These are phyloP conservation scores for Avena atlantica DNA, from an alignment of 176 grass and related monocot species.

Conservation along the genomic window DNA sequence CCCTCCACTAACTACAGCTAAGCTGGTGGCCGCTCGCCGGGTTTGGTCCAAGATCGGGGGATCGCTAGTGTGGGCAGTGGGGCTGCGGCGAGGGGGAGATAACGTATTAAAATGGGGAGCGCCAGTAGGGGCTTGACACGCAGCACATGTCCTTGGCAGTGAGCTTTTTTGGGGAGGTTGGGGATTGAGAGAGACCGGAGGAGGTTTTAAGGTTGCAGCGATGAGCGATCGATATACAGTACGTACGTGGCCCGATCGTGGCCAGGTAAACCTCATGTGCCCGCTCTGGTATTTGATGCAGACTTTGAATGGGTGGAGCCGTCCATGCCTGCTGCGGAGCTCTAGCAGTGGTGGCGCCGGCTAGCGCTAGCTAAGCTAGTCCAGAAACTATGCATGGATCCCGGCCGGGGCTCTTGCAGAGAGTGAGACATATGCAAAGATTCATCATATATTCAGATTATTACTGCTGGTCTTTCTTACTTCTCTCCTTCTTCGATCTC, in stretches of 20 bases:
- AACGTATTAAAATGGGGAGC: conserved; percentile 50
- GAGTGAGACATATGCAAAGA: too few species aligned
- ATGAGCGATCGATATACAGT: neutral
- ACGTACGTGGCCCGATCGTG: conserved; percentile 26
- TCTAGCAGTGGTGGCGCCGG: too few species aligned
- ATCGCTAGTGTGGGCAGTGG: conserved; percentile 26
- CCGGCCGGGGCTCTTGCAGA: too few species aligned
- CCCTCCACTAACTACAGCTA: neutral
- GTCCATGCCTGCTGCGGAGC: neutral
- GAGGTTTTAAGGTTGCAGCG: conserved; percentile 13
- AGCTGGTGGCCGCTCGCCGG: conserved; percentile 29
- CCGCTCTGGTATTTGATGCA: neutral
- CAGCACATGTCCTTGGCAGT: conserved; percentile 44
- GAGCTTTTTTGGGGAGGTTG: neutral
- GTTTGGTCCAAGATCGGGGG: conserved; percentile 15
- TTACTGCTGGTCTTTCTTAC: too few species aligned
- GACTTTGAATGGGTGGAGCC: neutral
- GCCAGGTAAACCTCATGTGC: conserved; percentile 5
- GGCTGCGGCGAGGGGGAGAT: conserved; percentile 36
- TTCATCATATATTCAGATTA: too few species aligned
- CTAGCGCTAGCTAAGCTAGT: too few species aligned
- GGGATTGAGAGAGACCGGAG: neutral
- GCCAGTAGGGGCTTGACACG: conserved; percentile 54
- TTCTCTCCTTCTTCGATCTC: too few species aligned
- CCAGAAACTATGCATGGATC: too few species aligned